Evolutionary conservation across 805 yeast genomes (phyloP).

Genomic region (Candida nemodendra): DNA sequence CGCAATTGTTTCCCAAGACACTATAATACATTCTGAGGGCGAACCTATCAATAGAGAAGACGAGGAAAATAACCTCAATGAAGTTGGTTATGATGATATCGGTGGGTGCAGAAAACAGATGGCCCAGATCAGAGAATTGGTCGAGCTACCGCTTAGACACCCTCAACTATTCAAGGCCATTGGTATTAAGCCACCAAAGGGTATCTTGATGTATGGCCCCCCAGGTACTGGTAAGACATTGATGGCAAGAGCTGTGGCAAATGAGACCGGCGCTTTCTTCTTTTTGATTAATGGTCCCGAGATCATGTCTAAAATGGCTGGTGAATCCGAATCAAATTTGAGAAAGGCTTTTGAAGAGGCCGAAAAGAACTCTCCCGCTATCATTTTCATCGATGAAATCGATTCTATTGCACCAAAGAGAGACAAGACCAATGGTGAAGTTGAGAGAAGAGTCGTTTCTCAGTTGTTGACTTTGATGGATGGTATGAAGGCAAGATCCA

Average conservation of each 20-base stretch:
- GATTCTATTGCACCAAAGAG: constrained; percentile 99
- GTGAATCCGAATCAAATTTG: constrained; percentile 95
- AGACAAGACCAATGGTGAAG: constrained; percentile 99
- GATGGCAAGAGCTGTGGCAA: constrained; percentile 99
- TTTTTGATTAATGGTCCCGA: constrained; percentile 98
- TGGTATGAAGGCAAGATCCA: constrained; percentile 99
- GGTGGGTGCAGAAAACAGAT: constrained; percentile 99
- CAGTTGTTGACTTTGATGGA: constrained; percentile 98
- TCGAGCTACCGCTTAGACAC: constrained; percentile 96
- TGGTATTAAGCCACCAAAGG: constrained; percentile 98
- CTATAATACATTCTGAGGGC: constrained; percentile 97
- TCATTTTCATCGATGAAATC: constrained; percentile 96
- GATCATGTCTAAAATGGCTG: constrained; percentile 99
- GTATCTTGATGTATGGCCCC: constrained; percentile 97
- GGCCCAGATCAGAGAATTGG: constrained; percentile 99
- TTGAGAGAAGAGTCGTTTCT: constrained; percentile 98
- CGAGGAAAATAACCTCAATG: constrained; percentile 93
- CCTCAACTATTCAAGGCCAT: constrained; percentile 97
- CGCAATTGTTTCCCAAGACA: constrained; percentile 98
- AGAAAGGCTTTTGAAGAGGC: constrained; percentile 99
- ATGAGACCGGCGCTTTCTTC: constrained; percentile 98
- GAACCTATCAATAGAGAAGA: constrained; percentile 98
- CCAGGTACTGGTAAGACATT: constrained; percentile 99
- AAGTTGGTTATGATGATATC: constrained; percentile 97
- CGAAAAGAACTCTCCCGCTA: constrained; percentile 96